Percentiles rank a stretch among this genome's conserved stretches.
Evolutionary conservation across 2,329 filamentous ascomycete species (phyloP).

Genomic region (Coleophoma crateriformis): DNA sequence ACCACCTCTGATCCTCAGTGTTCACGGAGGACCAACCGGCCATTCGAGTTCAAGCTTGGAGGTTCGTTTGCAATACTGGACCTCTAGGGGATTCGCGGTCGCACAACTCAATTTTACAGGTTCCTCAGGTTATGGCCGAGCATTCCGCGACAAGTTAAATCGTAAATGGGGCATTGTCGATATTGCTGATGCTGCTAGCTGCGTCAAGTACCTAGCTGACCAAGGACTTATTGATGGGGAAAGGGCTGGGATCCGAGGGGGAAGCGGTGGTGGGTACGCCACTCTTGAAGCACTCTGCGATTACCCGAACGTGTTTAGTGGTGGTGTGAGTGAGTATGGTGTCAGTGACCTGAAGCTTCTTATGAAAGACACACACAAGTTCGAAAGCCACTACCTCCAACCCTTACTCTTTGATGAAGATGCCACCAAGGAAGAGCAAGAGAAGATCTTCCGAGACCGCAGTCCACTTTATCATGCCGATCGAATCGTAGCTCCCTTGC

Average conservation of each 20-base stretch:
- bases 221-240: neutral
- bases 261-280: neutral
- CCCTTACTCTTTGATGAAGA: neutral
- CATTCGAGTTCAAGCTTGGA: neutral
- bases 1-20: neutral
- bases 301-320: neutral
- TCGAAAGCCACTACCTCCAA: neutral
- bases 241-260: neutral
- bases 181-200: neutral
- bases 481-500: constrained; percentile 39
- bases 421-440: neutral
- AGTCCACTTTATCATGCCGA: constrained; percentile 41
- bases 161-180: neutral
- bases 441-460: constrained; percentile 33
- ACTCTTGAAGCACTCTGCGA: neutral
- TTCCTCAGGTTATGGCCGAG: neutral
- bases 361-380: neutral
- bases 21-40: neutral
- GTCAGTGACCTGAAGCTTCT: neutral
- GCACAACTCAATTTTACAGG: neutral
- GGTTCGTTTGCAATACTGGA: neutral
- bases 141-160: neutral
- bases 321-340: neutral
- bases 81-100: neutral
- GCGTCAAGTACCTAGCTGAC: neutral